Conservation (phyloP, 2,329 filamentous ascomycete genomes). For the Nigrospora sphaerica region DNA sequence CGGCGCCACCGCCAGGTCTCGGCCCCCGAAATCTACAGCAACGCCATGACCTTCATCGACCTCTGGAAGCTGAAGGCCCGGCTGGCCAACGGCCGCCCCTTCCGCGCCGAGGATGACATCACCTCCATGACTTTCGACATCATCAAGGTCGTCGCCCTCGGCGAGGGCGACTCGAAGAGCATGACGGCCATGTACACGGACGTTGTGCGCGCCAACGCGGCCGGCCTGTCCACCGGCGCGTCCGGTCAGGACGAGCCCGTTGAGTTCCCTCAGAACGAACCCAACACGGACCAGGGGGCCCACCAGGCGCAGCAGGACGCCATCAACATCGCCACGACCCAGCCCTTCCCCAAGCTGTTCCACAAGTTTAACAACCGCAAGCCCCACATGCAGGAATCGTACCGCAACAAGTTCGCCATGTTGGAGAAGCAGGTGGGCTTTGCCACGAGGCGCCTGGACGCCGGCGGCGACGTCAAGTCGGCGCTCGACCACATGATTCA, state of each 20-base stretch:
- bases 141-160: constrained; percentile 24
- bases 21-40: constrained; percentile 22
- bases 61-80: constrained; percentile 24
- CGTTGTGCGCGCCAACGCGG: neutral
- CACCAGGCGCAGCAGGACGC: constrained; percentile 6
- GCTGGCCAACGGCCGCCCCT: constrained; percentile 18
- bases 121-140: constrained; percentile 22
- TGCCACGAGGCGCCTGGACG: constrained; percentile 5
- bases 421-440: constrained; percentile 5
- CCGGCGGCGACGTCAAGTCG: constrained; percentile 5
- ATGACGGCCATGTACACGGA: constrained; percentile 6
- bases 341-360: constrained; percentile 5
- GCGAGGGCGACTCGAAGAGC: constrained; percentile 7
- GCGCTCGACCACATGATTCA: constrained; percentile 9
- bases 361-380: constrained; percentile 6
- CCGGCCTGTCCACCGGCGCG: neutral
- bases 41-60: constrained; percentile 16
- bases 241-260: neutral
- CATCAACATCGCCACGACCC: neutral
- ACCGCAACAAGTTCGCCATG: constrained; percentile 5
- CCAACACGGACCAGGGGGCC: constrained; percentile 1
- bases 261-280: constrained; percentile 3
- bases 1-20: constrained; percentile 14
- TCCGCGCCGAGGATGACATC: constrained; percentile 21
- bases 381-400: constrained; percentile 3